These are phyloP conservation scores for Lactarius quietus DNA, from an alignment of 768 basidiomycete species.

Conservation along the genomic window DNA sequence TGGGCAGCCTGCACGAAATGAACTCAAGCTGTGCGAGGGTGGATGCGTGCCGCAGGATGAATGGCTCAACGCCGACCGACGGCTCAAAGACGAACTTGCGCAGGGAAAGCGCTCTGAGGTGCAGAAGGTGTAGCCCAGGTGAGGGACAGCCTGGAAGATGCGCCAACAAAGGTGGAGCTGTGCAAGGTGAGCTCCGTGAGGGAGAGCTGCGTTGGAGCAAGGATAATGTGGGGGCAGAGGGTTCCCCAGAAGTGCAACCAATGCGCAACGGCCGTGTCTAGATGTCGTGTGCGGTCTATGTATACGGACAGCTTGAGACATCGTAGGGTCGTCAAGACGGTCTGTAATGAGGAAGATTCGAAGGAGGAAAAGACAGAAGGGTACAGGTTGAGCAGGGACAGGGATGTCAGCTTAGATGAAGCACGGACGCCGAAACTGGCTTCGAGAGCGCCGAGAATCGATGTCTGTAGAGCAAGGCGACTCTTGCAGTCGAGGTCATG, in stretches of 20 bases:
- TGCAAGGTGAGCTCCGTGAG: constrained; percentile 2
- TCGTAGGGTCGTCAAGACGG: no score
- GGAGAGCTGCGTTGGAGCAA: background rate
- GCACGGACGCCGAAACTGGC: background rate
- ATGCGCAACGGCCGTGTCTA: no score
- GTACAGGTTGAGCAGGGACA: background rate
- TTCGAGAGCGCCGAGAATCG: background rate
- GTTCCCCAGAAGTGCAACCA: background rate
- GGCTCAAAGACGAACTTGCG: background rate
- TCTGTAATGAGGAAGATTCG: no score
- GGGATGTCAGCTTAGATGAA: background rate
- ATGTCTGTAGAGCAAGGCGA: background rate
- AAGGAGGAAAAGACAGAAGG: no score
- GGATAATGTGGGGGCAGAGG: background rate
- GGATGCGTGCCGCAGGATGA: background rate
- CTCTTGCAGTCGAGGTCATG: background rate
- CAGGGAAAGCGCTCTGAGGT: background rate
- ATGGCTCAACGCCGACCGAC: background rate
- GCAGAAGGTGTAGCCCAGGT: background rate
- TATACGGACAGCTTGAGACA: no score
- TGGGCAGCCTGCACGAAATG: background rate
- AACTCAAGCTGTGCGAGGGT: background rate
- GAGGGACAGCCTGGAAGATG: background rate
- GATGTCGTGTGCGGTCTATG: no score
- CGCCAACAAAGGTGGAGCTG: background rate